These are phyloP conservation scores for Hirsutella minnesotensis DNA, from an alignment of 2,329 filamentous ascomycete species.

Conservation along the genomic window DNA sequence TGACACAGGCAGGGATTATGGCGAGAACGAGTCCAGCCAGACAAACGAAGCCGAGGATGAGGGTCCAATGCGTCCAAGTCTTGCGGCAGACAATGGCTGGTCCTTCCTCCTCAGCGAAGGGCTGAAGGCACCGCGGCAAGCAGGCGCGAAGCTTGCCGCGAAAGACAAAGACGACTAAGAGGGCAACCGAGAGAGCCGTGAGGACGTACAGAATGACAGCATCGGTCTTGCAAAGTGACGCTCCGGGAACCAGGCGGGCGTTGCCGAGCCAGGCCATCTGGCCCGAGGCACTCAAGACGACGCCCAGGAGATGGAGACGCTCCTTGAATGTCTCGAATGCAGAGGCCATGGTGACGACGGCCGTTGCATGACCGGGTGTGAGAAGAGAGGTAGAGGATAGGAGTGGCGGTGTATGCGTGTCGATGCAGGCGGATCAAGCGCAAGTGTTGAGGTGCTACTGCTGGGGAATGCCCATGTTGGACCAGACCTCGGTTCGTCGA, in stretches of 20 bases:
- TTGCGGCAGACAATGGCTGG: constrained; percentile 12
- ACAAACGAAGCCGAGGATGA: constrained; percentile 20
- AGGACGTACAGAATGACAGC: constrained; percentile 10
- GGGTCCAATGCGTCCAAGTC: constrained; percentile 27
- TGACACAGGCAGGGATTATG: constrained; percentile 16
- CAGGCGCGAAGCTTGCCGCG: constrained; percentile 13
- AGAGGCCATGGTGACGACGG: neutral
- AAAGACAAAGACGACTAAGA: constrained; percentile 16
- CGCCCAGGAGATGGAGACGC: neutral
- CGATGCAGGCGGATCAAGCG: too few relatives aligned
- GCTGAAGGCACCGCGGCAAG: constrained; percentile 27
- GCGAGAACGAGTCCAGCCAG: constrained; percentile 22
- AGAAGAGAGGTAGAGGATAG: too few relatives aligned
- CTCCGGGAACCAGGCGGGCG: neutral
- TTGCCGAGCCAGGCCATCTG: neutral
- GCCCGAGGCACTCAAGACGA: neutral
- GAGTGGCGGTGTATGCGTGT: too few relatives aligned
- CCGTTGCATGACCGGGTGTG: too few relatives aligned
- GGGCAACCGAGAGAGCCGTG: constrained; percentile 15
- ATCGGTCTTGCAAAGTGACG: constrained; percentile 3
- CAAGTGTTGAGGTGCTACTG: too few relatives aligned
- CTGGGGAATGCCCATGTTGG: too few relatives aligned
- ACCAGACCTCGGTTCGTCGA: too few relatives aligned
- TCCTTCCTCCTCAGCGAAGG: constrained; percentile 29
- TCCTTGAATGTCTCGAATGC: neutral